Conservation (phyloP, 495 filamentous ascomycete species). For the Amphirosellinia nigrospora region DNA sequence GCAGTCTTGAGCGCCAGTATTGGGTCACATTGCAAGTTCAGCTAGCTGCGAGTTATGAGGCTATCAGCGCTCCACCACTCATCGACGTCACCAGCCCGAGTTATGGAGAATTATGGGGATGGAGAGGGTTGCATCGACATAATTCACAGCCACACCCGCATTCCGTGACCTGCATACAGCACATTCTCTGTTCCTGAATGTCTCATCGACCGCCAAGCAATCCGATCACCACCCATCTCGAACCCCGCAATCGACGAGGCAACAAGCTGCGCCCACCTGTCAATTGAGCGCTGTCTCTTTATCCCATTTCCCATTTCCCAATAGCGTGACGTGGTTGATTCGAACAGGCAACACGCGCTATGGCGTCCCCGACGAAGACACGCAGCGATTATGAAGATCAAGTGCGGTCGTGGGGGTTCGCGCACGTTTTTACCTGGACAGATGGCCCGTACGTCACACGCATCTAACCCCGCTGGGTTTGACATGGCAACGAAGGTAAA, state of each 20-base stretch:
- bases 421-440: constrained; percentile 79
- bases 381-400: constrained; percentile 56
- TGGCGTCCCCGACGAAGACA: constrained; percentile 26
- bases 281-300: neutral
- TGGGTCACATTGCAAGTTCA: constrained; percentile 9
- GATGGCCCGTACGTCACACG: constrained; percentile 69
- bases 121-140: constrained; percentile 7
- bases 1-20: neutral
- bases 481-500: constrained; percentile 15
- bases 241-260: constrained; percentile 15
- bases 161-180: constrained; percentile 5
- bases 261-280: constrained; percentile 18
- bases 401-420: constrained; percentile 79
- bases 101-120: neutral
- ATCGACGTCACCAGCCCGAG: constrained; percentile 12
- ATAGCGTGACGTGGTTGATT: neutral
- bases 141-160: constrained; percentile 21
- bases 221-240: neutral
- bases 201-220: constrained; percentile 13
- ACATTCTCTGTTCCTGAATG: constrained; percentile 11
- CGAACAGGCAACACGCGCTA: constrained; percentile 6
- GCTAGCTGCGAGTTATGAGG: neutral
- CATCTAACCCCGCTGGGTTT: neutral
- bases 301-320: neutral
- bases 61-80: constrained; percentile 7